Conservation (phyloP, 768 basidiomycete species). For the Dentipellis fragilis region DNA sequence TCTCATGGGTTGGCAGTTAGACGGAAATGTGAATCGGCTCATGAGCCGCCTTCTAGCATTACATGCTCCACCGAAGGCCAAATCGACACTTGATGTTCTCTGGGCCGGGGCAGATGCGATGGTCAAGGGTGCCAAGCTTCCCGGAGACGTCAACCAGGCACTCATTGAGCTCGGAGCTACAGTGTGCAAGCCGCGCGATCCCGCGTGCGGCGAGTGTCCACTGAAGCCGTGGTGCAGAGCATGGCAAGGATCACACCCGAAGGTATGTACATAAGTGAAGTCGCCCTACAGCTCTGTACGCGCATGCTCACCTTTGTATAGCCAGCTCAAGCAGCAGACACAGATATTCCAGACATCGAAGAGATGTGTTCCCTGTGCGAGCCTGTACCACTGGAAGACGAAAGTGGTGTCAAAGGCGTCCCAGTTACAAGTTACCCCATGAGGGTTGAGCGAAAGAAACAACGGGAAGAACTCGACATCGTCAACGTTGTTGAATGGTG, state of each 20-base stretch:
- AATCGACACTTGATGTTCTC: constrained; percentile 66
- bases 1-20: constrained; percentile 41
- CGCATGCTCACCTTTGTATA: background rate
- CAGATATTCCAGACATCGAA: constrained; percentile 49
- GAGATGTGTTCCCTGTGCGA: constrained; percentile 65
- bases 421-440: constrained; percentile 78
- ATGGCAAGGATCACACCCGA: constrained; percentile 23
- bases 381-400: constrained; percentile 31
- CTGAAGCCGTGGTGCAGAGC: constrained; percentile 61
- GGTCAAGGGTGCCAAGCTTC: constrained; percentile 43
- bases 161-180: constrained; percentile 93
- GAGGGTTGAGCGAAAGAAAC: constrained; percentile 74
- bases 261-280: background rate
- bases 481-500: constrained; percentile 85
- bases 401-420: background rate
- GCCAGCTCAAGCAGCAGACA: background rate
- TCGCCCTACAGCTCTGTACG: no score
- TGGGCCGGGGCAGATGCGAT: constrained; percentile 71
- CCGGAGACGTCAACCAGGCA: constrained; percentile 87
- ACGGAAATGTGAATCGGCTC: constrained; percentile 86
- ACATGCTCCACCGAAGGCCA: constrained; percentile 73
- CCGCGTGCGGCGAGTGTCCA: constrained; percentile 66
- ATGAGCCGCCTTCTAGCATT: constrained; percentile 75
- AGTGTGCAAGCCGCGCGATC: constrained; percentile 80
- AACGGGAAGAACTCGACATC: constrained; percentile 74